Base-by-base conservation (phyloP, 108 stramenopile species). In the Fistulifera pelliculosa region DNA sequence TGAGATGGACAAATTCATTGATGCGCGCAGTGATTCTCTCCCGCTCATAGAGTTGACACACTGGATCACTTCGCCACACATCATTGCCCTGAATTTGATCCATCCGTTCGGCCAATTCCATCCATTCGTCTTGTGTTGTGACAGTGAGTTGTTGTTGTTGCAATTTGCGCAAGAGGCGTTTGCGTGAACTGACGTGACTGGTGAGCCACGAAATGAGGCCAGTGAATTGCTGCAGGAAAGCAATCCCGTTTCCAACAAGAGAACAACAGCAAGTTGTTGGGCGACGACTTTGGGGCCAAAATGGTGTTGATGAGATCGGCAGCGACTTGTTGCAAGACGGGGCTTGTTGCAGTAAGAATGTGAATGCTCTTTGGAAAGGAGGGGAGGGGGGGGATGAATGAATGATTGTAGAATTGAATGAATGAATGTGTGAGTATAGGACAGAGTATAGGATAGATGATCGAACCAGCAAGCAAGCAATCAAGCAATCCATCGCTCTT, bases 1-100 rank as follows among this genome's bases (percentile, higher is more conserved):
- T 91, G 35, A 94, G 68, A 65, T 90, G 85, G 18, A 87, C 84
- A 58, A 83, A 76, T 60, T 90, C 89, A 58, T 94, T 87, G 51
- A 89, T 87, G 11, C 88, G 65, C 1, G 85, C 81, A 15, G 69
- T 71, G 48, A 94, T 90, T 15, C 89, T 78, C 12, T 86, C 86
- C 25, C 73, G 58, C 53, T 91, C 90, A 56, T 91, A 90, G 25
- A 89, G 61, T 27, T 68, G 77, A 60, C 85, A 85, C 27, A 71
- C 67, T 38, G 83, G 80, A 48, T 94, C 80, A 22, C 69, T 71
- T 18, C 87, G 53, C 85, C 86, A 91, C 11, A 78, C 66, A 49
- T 89, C 85, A 60, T 87, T 77, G 27, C 90, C 87, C 48, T 88
- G 83, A 18, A 91, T 77, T 44, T 64, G 67, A 43, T 90, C 89